Evolutionary conservation across 306 rosid genomes (phyloP).

Genomic region (Bauhinia variegata): DNA sequence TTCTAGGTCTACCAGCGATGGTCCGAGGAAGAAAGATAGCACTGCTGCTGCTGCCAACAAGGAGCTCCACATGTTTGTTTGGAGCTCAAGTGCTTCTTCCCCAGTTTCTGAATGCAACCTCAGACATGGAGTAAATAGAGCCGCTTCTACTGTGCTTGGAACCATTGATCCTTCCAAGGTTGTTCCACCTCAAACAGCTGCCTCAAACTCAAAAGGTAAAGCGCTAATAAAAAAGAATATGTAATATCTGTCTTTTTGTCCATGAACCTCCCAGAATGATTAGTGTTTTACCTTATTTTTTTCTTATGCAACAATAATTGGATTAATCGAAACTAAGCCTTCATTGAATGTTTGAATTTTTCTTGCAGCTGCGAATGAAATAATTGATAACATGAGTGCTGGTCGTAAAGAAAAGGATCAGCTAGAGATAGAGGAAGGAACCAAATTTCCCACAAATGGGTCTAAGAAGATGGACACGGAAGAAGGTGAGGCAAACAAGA

Average conservation of each 20-base stretch:
- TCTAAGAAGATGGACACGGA: slow-evolving; percentile 68
- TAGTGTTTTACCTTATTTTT: too few species aligned
- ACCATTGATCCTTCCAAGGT: slow-evolving; percentile 59
- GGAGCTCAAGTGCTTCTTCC: slow-evolving; percentile 89
- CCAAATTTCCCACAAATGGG: slow-evolving; percentile 44
- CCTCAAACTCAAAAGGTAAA: slow-evolving; percentile 67
- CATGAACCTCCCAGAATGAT: not conserved
- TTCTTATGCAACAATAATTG: not conserved
- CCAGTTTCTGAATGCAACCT: slow-evolving; percentile 83
- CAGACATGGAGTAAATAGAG: slow-evolving; percentile 62
- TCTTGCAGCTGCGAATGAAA: slow-evolving; percentile 52
- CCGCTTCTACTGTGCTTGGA: slow-evolving; percentile 60
- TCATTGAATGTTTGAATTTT: not conserved
- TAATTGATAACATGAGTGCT: slow-evolving; percentile 63
- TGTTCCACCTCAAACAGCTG: slow-evolving; percentile 47
- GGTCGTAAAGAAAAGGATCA: slow-evolving; percentile 51
- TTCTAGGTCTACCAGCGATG: slow-evolving; percentile 64
- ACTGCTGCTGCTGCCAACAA: slow-evolving; percentile 39
- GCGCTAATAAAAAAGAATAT: not conserved
- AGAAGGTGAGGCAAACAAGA: slow-evolving; percentile 50
- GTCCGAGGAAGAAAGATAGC: slow-evolving; percentile 58
- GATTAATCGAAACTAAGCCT: not conserved
- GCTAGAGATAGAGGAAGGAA: slow-evolving; percentile 57
- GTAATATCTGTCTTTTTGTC: not conserved
- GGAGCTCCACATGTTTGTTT: slow-evolving; percentile 91